These are phyloP conservation scores for Microcyclospora pomicola DNA, from an alignment of 2,329 filamentous ascomycete genomes.

Conservation along the genomic window DNA sequence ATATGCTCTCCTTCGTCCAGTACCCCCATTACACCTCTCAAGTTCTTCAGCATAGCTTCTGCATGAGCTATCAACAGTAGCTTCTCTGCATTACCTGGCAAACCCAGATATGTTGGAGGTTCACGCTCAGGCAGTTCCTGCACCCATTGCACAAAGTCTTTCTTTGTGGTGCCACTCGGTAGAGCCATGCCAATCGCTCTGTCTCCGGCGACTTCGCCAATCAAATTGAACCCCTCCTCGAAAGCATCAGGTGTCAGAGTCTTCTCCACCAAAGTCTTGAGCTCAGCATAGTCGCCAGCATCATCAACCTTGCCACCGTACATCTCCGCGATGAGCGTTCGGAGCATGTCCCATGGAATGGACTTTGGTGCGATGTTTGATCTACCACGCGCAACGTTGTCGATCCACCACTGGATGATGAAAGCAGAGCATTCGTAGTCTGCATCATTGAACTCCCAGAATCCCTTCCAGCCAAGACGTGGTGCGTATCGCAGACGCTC, in stretches of 20 bases:
- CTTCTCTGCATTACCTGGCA: conserved; percentile 95
- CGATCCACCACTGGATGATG: conserved; percentile 92
- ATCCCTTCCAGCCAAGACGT: conserved; percentile 89
- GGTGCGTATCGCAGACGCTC: conserved; percentile 90
- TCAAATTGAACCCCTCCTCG: conserved; percentile 81
- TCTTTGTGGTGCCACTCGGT: conserved; percentile 66
- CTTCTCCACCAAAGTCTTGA: conserved; percentile 58
- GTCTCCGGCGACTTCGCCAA: conserved; percentile 43
- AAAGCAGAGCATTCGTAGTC: conserved; percentile 97
- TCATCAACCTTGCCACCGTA: conserved; percentile 98
- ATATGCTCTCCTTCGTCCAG: conserved; percentile 90
- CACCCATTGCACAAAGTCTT: conserved; percentile 84
- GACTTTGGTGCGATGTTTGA: conserved; percentile 89
- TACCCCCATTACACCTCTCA: conserved; percentile 73
- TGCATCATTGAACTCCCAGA: conserved; percentile 99
- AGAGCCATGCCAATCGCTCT: conserved; percentile 45
- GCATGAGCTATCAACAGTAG: conserved; percentile 80
- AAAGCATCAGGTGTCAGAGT: conserved; percentile 82
- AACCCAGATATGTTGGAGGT: conserved; percentile 83
- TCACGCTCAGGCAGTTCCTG: conserved; percentile 85
- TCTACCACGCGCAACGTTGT: conserved; percentile 64
- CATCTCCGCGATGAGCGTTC: conserved; percentile 78
- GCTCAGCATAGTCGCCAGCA: conserved; percentile 63
- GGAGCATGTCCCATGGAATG: conserved; percentile 93
- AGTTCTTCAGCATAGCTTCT: conserved; percentile 65